phyloP scores from a whole-genome alignment of 2,329 filamentous ascomycete genomes.

The Curvularia spicifera region DNA sequence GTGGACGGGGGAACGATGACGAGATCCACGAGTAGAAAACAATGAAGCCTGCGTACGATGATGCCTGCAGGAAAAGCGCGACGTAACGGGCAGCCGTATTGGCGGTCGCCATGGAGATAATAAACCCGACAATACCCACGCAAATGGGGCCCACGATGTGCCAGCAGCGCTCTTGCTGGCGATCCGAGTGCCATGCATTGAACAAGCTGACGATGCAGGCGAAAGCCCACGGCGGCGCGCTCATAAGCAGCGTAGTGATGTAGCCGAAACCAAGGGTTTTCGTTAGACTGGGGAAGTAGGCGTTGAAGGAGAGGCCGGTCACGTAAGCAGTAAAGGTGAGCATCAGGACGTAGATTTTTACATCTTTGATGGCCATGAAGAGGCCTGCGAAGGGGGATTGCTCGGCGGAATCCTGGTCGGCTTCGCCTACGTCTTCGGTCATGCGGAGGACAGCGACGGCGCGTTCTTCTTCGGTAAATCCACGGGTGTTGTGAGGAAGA shows the following conservation, averaged over 20 bases:
- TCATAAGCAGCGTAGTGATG: constrained; percentile 48
- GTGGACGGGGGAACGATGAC: constrained; percentile 58
- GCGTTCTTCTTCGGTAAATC: constrained; percentile 57
- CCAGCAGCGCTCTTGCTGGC: constrained; percentile 59
- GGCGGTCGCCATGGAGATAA: constrained; percentile 44
- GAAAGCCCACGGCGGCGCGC: constrained; percentile 58
- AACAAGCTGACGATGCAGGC: constrained; percentile 57
- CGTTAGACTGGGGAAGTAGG: constrained; percentile 50
- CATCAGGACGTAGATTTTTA: constrained; percentile 70
- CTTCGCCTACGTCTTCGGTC: constrained; percentile 60
- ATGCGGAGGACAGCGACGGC: constrained; percentile 48
- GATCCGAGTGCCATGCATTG: constrained; percentile 61
- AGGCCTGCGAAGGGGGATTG: constrained; percentile 61
- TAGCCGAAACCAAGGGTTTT: constrained; percentile 49
- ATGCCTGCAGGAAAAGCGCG: constrained; percentile 44
- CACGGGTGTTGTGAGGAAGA: constrained; percentile 51
- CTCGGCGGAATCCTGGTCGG: constrained; percentile 50
- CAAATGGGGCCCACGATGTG: constrained; percentile 57
- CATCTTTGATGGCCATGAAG: constrained; percentile 65
- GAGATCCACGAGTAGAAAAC: constrained; percentile 49
- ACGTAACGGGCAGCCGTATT: constrained; percentile 45
- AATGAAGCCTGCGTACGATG: constrained; percentile 52
- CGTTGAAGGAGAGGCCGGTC: constrained; percentile 55
- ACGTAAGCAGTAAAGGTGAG: constrained; percentile 67
- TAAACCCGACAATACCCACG: constrained; percentile 54